These are phyloP conservation scores for Cardamine chenopodiifolia DNA, from an alignment of 345 rosid genomes.

Conservation along the genomic window DNA sequence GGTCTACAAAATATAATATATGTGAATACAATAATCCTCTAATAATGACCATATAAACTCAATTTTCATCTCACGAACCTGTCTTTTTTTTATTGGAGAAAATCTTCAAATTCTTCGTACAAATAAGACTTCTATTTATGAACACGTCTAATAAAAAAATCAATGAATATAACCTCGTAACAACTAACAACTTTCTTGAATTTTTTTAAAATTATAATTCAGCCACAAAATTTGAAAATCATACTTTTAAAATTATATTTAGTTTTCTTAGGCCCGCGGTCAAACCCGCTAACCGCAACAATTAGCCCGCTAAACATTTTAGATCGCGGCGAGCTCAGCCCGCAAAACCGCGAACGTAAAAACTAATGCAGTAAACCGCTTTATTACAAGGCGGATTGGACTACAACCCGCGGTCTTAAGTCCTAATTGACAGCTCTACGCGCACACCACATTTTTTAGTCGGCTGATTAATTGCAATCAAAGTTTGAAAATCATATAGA, in stretches of 20 bases:
- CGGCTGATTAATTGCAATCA: too few relatives aligned
- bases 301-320: neutral
- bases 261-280: neutral
- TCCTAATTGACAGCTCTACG: neutral
- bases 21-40: too few relatives aligned
- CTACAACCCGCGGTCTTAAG: neutral
- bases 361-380: neutral
- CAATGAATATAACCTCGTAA: too few relatives aligned
- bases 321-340: neutral
- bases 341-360: neutral
- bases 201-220: too few relatives aligned
- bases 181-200: too few relatives aligned
- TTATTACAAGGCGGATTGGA: neutral
- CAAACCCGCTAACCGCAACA: neutral
- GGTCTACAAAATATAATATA: too few relatives aligned
- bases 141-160: constrained; percentile 29
- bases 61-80: neutral
- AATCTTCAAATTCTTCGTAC: neutral
- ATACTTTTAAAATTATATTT: too few relatives aligned
- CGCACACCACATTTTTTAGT: too few relatives aligned
- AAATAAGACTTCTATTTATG: neutral
- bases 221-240: too few relatives aligned
- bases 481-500: too few relatives aligned
- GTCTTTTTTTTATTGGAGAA: too few relatives aligned
- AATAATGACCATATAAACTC: too few relatives aligned